phyloP scores from a whole-genome alignment of 2,329 filamentous ascomycete species.

The Trichoderma arundinaceum region DNA sequence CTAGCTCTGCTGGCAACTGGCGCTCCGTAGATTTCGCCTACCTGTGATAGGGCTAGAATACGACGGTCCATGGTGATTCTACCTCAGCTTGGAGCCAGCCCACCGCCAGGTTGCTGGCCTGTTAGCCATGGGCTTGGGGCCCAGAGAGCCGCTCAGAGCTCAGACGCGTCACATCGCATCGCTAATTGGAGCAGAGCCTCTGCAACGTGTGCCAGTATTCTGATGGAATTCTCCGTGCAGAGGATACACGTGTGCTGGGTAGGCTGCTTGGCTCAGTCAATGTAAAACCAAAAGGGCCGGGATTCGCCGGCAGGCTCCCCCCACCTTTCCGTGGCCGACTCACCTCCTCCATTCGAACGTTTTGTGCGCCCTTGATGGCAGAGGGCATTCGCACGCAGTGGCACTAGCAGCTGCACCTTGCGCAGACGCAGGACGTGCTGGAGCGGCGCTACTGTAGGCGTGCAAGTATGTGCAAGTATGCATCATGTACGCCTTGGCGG shows the following conservation, averaged over 20 bases:
- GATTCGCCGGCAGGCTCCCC: conserved; percentile 18
- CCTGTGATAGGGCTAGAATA: conserved; percentile 25
- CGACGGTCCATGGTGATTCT: conserved; percentile 2
- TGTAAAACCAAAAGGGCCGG: conserved; percentile 7
- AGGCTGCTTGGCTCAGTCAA: background rate
- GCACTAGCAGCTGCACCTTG: background rate
- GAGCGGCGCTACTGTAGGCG: conserved; percentile 26
- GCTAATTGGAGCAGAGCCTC: background rate
- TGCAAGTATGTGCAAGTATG: background rate
- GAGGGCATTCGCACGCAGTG: background rate
- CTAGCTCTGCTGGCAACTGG: conserved; percentile 1
- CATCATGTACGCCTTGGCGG: conserved; percentile 13
- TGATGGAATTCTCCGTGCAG: conserved; percentile 17
- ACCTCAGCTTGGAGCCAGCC: conserved; percentile 1
- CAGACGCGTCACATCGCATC: background rate
- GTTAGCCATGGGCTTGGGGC: conserved; percentile 10
- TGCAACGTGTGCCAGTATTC: background rate
- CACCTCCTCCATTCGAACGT: conserved; percentile 9
- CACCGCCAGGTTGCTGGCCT: conserved; percentile 15
- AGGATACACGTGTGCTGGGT: conserved; percentile 13
- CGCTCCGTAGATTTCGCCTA: background rate
- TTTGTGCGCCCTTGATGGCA: background rate
- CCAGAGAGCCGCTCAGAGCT: background rate
- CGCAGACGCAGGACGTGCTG: conserved; percentile 19
- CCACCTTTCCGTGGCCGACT: conserved; percentile 20